Conservation (phyloP, 257 asterid species). For the Solanum chiquidenum region DNA sequence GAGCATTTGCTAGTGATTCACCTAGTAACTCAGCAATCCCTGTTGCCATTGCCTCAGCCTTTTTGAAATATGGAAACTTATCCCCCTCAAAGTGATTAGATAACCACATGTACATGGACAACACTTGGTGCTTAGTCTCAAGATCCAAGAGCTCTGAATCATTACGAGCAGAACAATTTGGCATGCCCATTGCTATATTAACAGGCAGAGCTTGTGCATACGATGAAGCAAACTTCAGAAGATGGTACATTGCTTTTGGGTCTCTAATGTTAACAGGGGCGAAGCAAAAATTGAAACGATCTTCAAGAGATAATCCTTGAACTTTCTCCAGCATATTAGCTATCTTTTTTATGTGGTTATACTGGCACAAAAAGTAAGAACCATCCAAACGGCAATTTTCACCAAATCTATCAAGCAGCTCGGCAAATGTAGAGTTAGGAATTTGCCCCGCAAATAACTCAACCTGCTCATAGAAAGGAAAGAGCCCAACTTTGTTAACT, state of each 20-base stretch:
- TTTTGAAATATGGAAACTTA: slow-evolving; percentile 61
- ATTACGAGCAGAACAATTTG: slow-evolving; percentile 62
- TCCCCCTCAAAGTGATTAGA: slow-evolving; percentile 76
- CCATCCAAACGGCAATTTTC: slow-evolving; percentile 70
- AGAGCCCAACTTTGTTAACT: slow-evolving; percentile 82
- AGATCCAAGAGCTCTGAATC: slow-evolving; percentile 95
- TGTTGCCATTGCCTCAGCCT: slow-evolving; percentile 79
- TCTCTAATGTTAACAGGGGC: slow-evolving; percentile 85
- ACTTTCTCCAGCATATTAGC: slow-evolving; percentile 80
- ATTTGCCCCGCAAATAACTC: slow-evolving; percentile 81
- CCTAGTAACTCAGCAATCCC: slow-evolving; percentile 76
- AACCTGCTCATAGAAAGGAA: slow-evolving; percentile 83
- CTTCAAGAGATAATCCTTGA: slow-evolving; percentile 67
- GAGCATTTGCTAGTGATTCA: slow-evolving; percentile 59
- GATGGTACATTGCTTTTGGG: slow-evolving; percentile 91
- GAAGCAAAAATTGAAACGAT: slow-evolving; percentile 87
- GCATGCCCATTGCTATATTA: slow-evolving; percentile 86
- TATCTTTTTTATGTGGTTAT: slow-evolving; percentile 60
- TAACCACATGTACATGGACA: slow-evolving; percentile 91
- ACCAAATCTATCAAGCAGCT: slow-evolving; percentile 66
- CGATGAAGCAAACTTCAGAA: slow-evolving; percentile 60
- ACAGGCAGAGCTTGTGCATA: slow-evolving; percentile 72
- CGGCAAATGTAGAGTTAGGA: slow-evolving; percentile 41
- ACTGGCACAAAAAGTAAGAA: slow-evolving; percentile 69
- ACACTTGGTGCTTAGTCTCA: slow-evolving; percentile 83